Evolutionary conservation across 2,329 filamentous ascomycete genomes (phyloP), one percentile per base, ranked within the genome.

Genomic region (Exophiala sp.): DNA sequence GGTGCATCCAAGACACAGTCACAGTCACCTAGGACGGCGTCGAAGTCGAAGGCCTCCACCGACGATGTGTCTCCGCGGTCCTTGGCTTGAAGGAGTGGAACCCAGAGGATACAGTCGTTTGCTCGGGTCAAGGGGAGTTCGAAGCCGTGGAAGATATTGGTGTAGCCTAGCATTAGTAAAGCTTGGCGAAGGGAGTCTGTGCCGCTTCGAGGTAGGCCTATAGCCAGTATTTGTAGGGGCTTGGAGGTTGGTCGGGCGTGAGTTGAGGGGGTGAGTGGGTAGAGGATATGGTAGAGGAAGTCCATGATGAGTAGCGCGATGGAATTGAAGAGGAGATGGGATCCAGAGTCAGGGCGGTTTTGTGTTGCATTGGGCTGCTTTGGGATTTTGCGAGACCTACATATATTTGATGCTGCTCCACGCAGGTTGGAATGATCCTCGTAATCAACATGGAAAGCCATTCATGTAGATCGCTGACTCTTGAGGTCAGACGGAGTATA

Each of bases 181-280:
- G 50, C 53, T 9, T n/a, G 10, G 12, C 38, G 20, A 21, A 56
- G 18, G n/a, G 49, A 46, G 21, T 52, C 32, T 33, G 53, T 56
- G 14, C 53, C 53, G n/a, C 40, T 39, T 7, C 53, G 53, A n/a
- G 49, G 34, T 9, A 46, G 49, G 24, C 41, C 35, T 14, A 53
- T 42, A 20, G 36, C 16, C 9, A 56, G 43, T 12, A 56, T 50
- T 11, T 36, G 29, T 50, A 56, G 54, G 2, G 47, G 46, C 14
- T 16, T n/a, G 9, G 34, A n/a, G 2, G 42, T 11, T 11, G 43
- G 20, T 24, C 34, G 35, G 5, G 36, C 4, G 24, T 3, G 24
- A 29, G 2, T 29, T 29, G 24, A 3, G 5, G 24, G 2, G 1
- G 2, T 5, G 24, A 29, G 24, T 8, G 24, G 24, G 24, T 29